Evolutionary conservation across 2,329 filamentous ascomycete species (phyloP).

Genomic region (Diaporthe ampelina): DNA sequence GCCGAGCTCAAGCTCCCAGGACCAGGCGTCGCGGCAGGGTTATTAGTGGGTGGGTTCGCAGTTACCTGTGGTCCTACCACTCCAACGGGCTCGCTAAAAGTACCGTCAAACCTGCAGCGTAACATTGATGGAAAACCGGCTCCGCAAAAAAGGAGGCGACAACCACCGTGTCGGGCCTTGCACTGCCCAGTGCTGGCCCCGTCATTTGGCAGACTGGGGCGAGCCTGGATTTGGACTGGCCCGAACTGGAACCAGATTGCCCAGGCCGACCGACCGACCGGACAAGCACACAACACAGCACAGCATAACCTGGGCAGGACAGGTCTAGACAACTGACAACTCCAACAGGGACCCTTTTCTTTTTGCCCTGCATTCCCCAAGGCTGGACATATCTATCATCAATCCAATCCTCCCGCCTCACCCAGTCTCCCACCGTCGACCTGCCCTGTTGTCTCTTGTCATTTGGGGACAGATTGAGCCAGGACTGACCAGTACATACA

Average conservation of each 20-base stretch:
- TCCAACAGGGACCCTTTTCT: conserved; percentile 27
- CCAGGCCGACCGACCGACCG: conserved; percentile 21
- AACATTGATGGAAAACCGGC: conserved; percentile 30
- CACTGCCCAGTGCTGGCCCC: conserved; percentile 28
- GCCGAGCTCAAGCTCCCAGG: neutral
- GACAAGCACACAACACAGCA: conserved; percentile 23
- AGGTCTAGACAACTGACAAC: conserved; percentile 20
- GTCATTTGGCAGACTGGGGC: conserved; percentile 33
- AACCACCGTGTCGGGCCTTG: conserved; percentile 32
- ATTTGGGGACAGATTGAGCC: conserved; percentile 11
- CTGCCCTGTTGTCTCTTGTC: neutral
- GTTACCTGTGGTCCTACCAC: neutral
- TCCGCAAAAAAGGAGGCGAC: conserved; percentile 39
- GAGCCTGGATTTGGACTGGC: conserved; percentile 26
- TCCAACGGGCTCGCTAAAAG: neutral
- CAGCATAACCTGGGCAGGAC: conserved; percentile 17
- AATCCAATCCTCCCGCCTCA: neutral
- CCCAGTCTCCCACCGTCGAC: conserved; percentile 1
- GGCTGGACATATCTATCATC: conserved; percentile 27
- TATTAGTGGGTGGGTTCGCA: conserved; percentile 23
- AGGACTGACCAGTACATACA: conserved; percentile 4
- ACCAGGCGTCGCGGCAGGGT: conserved; percentile 8
- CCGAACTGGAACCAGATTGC: conserved; percentile 28
- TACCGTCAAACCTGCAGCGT: conserved; percentile 30
- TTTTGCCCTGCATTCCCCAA: conserved; percentile 5